A percentile compares a stretch with the other conserved stretches of the same genome.
phyloP scores from a whole-genome alignment of 257 asterid species.

The Lithospermum erythrorhizon region DNA sequence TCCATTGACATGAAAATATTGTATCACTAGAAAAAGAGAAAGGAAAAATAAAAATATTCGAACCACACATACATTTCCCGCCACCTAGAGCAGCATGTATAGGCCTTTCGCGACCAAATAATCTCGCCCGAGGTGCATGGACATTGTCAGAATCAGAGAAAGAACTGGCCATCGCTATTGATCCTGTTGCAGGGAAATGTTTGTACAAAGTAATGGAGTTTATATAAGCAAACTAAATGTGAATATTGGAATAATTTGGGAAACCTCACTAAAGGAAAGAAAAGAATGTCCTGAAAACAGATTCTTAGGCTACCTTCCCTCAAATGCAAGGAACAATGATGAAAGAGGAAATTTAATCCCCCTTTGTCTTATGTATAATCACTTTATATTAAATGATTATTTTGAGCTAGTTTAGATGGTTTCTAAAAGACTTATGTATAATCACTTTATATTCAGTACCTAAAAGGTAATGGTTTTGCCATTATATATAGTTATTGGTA shows the following conservation, averaged over 20 bases:
- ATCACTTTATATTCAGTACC: not conserved
- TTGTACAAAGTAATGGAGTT: not conserved
- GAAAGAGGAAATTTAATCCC: no score
- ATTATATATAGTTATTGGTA: no score
- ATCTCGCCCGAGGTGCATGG: constrained; percentile 12
- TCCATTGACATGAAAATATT: no score
- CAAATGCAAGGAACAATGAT: not conserved
- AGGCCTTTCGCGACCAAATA: constrained; percentile 40
- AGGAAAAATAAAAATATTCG: no score
- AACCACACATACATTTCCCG: constrained; percentile 30
- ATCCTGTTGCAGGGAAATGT: not conserved
- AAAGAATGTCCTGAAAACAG: constrained; percentile 31
- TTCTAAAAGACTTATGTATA: no score
- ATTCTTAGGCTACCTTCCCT: constrained; percentile 6
- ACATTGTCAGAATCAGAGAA: constrained; percentile 15
- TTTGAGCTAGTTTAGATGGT: no score
- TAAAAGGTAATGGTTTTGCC: no score
- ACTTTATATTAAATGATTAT: no score
- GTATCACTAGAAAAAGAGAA: no score
- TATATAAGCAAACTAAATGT: constrained; percentile 14
- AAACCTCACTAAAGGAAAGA: constrained; percentile 17
- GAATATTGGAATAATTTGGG: constrained; percentile 23
- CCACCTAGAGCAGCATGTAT: constrained; percentile 43
- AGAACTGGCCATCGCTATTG: constrained; percentile 8
- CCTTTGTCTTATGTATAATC: not conserved